Conservation (phyloP, 306 rosid species). For the Malus fusca region DNA sequence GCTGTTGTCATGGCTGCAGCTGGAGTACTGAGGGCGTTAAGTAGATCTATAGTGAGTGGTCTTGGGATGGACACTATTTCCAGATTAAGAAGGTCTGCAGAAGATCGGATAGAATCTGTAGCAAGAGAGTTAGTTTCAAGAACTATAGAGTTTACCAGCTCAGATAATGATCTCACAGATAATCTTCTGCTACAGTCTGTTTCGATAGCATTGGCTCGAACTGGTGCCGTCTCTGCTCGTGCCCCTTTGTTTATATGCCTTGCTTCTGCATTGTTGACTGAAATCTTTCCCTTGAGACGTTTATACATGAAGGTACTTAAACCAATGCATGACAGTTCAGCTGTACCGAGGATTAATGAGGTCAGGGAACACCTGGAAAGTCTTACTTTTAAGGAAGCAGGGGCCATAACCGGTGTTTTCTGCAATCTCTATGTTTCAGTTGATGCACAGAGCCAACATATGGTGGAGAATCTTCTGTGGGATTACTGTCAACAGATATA, state of each 20-base stretch:
- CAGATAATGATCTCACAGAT: constrained; percentile 16
- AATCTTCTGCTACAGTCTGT: constrained; percentile 58
- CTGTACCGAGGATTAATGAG: constrained; percentile 31
- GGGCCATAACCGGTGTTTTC: constrained; percentile 57
- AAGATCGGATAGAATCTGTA: constrained; percentile 42
- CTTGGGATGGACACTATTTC: constrained; percentile 29
- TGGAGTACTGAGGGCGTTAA: constrained; percentile 56
- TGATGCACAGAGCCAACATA: constrained; percentile 44
- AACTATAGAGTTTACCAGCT: constrained; percentile 11
- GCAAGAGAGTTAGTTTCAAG: constrained; percentile 37
- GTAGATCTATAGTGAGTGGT: constrained; percentile 31
- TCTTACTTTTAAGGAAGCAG: constrained; percentile 74
- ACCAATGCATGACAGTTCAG: constrained; percentile 15
- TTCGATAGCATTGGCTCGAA: constrained; percentile 58
- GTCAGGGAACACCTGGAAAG: constrained; percentile 53
- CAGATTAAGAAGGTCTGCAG: constrained; percentile 38
- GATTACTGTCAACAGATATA: constrained; percentile 57
- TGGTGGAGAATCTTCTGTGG: constrained; percentile 75
- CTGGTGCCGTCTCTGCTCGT: constrained; percentile 45
- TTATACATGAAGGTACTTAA: constrained; percentile 38
- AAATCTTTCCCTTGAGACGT: constrained; percentile 62
- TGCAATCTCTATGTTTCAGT: constrained; percentile 66
- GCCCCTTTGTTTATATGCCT: constrained; percentile 52
- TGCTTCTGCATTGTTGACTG: constrained; percentile 58
- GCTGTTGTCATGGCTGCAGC: constrained; percentile 70